Evolutionary conservation across 2,329 filamentous ascomycete genomes (phyloP).

Genomic region (Sclerotinia glacialis): DNA sequence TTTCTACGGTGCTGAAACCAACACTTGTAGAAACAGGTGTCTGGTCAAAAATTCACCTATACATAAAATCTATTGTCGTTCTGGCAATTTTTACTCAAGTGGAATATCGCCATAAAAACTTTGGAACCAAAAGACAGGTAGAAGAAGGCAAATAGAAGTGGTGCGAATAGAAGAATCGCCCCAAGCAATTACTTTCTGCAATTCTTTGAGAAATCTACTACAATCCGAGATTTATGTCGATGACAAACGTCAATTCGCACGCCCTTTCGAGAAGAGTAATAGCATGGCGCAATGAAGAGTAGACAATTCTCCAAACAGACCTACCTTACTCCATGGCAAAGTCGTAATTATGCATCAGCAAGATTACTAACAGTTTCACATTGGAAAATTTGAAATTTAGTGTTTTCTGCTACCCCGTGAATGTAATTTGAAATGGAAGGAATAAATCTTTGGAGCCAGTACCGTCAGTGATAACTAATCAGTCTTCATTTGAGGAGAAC

Average conservation of each 20-base stretch:
- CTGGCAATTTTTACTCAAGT: not conserved
- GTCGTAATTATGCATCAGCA: too few relatives aligned
- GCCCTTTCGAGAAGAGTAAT: constrained; percentile 23
- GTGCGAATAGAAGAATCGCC: not conserved
- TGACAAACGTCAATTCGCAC: constrained; percentile 1
- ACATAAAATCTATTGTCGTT: not conserved
- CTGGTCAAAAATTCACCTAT: not conserved
- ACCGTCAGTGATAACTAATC: constrained; percentile 25
- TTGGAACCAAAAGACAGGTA: constrained; percentile 19
- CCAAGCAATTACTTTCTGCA: not conserved
- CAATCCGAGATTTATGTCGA: not conserved
- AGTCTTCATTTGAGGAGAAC: not conserved
- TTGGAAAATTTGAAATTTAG: too few relatives aligned
- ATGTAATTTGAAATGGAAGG: constrained; percentile 21
- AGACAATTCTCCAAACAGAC: constrained; percentile 24
- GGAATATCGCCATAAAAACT: constrained; percentile 21
- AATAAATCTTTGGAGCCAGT: constrained; percentile 21
- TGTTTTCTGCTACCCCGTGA: constrained; percentile 16
- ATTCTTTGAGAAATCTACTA: not conserved
- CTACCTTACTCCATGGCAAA: constrained; percentile 28
- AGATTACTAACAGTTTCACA: too few relatives aligned
- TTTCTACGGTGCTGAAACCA: too few relatives aligned
- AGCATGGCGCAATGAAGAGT: constrained; percentile 24
- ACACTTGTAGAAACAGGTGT: too few relatives aligned
- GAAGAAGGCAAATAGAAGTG: not conserved